phyloP scores from a whole-genome alignment of 371 early-diverging fungal species.

The Mortierella sp. region DNA sequence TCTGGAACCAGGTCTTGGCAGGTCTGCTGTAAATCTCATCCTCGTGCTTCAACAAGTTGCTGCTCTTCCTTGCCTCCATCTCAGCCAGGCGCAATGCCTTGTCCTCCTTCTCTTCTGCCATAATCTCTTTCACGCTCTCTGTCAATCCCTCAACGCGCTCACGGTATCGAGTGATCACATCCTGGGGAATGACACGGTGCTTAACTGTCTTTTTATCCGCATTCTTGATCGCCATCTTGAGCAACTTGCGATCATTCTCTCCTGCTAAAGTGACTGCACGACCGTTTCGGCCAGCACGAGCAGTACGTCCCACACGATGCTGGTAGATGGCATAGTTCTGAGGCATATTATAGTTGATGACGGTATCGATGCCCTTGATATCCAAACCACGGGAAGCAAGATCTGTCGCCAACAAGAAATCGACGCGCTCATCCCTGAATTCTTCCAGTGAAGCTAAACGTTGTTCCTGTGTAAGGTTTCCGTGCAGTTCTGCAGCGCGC shows the following conservation, averaged over 20 bases:
- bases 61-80: constrained; percentile 88
- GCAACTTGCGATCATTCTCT: constrained; percentile 91
- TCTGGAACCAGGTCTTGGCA: constrained; percentile 95
- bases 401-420: constrained; percentile 97
- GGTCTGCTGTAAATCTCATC: constrained; percentile 93
- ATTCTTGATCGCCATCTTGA: constrained; percentile 95
- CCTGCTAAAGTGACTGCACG: constrained; percentile 89
- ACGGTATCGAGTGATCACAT: constrained; percentile 82
- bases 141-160: constrained; percentile 73
- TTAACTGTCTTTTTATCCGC: constrained; percentile 80
- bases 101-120: constrained; percentile 90
- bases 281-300: constrained; percentile 94
- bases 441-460: constrained; percentile 92
- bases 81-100: constrained; percentile 82
- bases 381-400: constrained; percentile 99
- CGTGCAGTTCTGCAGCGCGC: constrained; percentile 97
- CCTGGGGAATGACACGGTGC: constrained; percentile 87
- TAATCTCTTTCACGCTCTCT: constrained; percentile 80
- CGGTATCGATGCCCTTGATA: constrained; percentile 98
- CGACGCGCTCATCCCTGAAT: constrained; percentile 91
- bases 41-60: constrained; percentile 87
- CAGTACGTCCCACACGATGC: constrained; percentile 99
- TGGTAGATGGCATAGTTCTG: constrained; percentile 95
- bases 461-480: constrained; percentile 96
- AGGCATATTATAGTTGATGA: constrained; percentile 99